Base-by-base conservation (phyloP, 2,329 filamentous ascomycete genomes). In the Pseudogymnoascus verrucosus region DNA sequence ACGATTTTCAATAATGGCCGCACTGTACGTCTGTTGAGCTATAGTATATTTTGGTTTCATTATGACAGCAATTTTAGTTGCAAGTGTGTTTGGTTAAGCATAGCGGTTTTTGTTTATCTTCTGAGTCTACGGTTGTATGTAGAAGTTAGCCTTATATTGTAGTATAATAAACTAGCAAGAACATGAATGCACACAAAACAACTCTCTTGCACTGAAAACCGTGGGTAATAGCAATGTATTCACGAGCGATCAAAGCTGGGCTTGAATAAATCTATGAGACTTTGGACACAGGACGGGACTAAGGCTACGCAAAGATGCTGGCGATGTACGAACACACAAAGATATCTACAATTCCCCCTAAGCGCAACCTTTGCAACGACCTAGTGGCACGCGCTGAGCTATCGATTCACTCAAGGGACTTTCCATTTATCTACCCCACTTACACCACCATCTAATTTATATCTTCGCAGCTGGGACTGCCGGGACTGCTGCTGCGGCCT, bases 1-100 rank as follows among this genome's bases (percentile, higher is more conserved):
- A 12, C 51, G n/a, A 34, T 34, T 57, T 57, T 57, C n/a, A 57
- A 34, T 28, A 57, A 34, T 4, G 51, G 28, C 10, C 28, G 28
- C 11, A 57, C 51, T 57, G 51, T 36, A 57, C 51, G 51, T 57
- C 51, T 57, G 51, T 34, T 57, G 28, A 57, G 51, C 28, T 19
- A 57, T 36, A 31, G 16, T 36, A 57, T 34, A 16, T 57, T 57
- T 57, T 57, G 51, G 16, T 34, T 57, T 57, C 21, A 57, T 57
- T 34, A 31, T 16, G 28, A 57, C 12, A 57, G 0, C 4, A 57
- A 57, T 57, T 57, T 34, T 57, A 21, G 51, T 21, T 21, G 51
- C 51, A 21, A 57, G 51, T 57, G n/a, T 36, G 51, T 14, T 14
- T 34, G n/a, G 51, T 57, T 36, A 36, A 57, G 8, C 51, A 57